phyloP scores from a whole-genome alignment of 495 filamentous ascomycete species.

The Letharia lupina region DNA sequence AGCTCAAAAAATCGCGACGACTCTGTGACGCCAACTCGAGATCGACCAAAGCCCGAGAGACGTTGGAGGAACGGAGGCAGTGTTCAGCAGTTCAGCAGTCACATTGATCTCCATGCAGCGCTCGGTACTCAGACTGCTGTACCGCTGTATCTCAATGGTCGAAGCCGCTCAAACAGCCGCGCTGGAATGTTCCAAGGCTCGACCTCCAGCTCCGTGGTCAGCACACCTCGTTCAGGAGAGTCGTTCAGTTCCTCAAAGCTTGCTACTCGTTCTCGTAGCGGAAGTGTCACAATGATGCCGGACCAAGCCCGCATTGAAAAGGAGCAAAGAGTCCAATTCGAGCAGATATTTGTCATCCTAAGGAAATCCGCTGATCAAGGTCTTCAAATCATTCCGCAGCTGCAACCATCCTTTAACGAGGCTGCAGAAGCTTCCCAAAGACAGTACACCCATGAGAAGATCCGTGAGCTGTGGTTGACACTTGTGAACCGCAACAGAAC shows the following conservation, averaged over 20 bases:
- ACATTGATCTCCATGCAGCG: constrained; percentile 24
- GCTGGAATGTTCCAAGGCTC: constrained; percentile 40
- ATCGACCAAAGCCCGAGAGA: constrained; percentile 40
- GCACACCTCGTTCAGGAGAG: constrained; percentile 69
- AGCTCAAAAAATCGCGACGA: constrained; percentile 33
- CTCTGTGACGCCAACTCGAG: constrained; percentile 54
- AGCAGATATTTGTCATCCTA: constrained; percentile 67
- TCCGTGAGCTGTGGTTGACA: constrained; percentile 58
- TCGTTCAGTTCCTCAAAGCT: constrained; percentile 54
- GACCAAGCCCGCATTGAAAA: constrained; percentile 18
- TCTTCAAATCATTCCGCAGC: constrained; percentile 55
- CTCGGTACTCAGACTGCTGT: constrained; percentile 17
- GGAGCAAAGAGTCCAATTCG: constrained; percentile 42
- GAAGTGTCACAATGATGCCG: constrained; percentile 30
- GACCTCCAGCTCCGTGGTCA: constrained; percentile 42
- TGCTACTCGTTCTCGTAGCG: constrained; percentile 27
- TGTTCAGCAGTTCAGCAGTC: constrained; percentile 46
- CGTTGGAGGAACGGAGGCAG: constrained; percentile 56
- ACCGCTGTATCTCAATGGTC: constrained; percentile 25
- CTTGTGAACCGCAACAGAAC: constrained; percentile 56
- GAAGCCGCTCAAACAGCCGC: constrained; percentile 46
- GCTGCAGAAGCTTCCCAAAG: constrained; percentile 41
- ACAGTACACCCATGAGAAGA: constrained; percentile 39
- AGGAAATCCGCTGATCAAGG: constrained; percentile 57
- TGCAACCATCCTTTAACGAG: constrained; percentile 52